Evolutionary conservation across 257 asterid genomes (phyloP), one percentile per base, ranked within the genome.

Genomic region (Echites panduratus): DNA sequence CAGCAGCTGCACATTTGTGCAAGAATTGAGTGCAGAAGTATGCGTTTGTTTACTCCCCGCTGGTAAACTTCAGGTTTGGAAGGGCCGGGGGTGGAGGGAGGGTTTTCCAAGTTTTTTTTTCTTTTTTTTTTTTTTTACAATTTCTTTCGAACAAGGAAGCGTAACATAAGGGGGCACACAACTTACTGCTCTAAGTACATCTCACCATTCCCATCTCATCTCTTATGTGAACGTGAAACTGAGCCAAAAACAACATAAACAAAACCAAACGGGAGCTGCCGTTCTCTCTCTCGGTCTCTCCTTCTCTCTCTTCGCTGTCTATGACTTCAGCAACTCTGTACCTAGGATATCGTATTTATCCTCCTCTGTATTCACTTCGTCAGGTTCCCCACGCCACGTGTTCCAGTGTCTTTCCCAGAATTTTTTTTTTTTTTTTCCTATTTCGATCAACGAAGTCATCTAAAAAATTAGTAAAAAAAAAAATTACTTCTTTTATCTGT

Each of bases 131-230:
- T 43, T 44, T 26, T 40, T 27, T 9, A 49, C 16, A 4, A 19
- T 43, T 8, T 26, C 7, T 41, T 71, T 77, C 63, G 76, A 71
- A 71, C 73, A 53, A 6, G 7, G 68, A 38, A 69, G 66, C 71
- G 75, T 10, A 70, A 70, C 26, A 48, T 35, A 22, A 9, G 71
- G 65, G 22, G 56, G 56, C 22, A 50, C 57, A 50, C 57, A 50
- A 38, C 26, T 29, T 13, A 41, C 53, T 50, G 6, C 48, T 32
- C 27, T 45, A 44, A 24, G 11, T 48, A 12, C 72, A 9, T 13
- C 50, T 44, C 70, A 20, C 45, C 45, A 41, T 41, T 41, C 45
- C 9, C 45, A 41, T 41, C 45, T 5, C 4, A 41, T 41, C 45
- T 41, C 45, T 2, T 41, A 7, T 41, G 49, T 32, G 38, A 32